phyloP scores from a whole-genome alignment of 2,329 filamentous ascomycete genomes.

The Penicillium digitatum region DNA sequence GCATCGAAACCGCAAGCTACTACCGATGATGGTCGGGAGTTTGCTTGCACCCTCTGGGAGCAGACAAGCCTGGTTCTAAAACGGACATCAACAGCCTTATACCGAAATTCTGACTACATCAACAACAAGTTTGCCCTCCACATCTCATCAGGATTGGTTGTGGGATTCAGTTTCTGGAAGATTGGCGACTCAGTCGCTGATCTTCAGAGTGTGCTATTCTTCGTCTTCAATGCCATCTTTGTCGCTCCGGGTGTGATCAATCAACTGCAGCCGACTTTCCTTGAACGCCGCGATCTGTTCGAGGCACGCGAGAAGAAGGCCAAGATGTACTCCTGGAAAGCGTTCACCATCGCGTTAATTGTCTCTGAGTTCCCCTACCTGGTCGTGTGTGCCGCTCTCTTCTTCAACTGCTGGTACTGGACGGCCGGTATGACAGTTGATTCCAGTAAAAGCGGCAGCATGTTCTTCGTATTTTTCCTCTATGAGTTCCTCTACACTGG shows the following conservation, averaged over 20 bases:
- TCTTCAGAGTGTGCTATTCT: slow-evolving; percentile 71
- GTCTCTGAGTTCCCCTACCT: slow-evolving; percentile 66
- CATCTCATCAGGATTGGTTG: slow-evolving; percentile 49
- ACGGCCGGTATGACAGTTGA: slow-evolving; percentile 51
- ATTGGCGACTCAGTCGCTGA: slow-evolving; percentile 61
- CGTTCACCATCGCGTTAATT: slow-evolving; percentile 66
- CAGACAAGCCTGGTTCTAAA: slow-evolving; percentile 65
- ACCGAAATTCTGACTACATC: slow-evolving; percentile 63
- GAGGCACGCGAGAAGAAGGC: slow-evolving; percentile 64
- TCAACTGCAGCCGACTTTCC: slow-evolving; percentile 61
- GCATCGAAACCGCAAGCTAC: slow-evolving; percentile 43
- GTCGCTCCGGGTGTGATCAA: slow-evolving; percentile 45
- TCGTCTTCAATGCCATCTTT: slow-evolving; percentile 60
- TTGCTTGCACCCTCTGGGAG: slow-evolving; percentile 59
- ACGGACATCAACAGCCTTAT: slow-evolving; percentile 63
- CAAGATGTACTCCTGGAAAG: slow-evolving; percentile 70
- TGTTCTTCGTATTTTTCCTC: slow-evolving; percentile 68
- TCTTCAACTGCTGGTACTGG: slow-evolving; percentile 72
- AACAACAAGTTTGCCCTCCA: slow-evolving; percentile 61
- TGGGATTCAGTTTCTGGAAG: slow-evolving; percentile 61
- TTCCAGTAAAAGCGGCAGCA: slow-evolving; percentile 38
- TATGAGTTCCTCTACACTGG: slow-evolving; percentile 68
- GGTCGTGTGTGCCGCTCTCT: slow-evolving; percentile 59
- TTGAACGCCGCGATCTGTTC: slow-evolving; percentile 67
- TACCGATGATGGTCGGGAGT: slow-evolving; percentile 51